phyloP scores from a whole-genome alignment of 108 stramenopile species.

The Cafeteria roenbergensis region DNA sequence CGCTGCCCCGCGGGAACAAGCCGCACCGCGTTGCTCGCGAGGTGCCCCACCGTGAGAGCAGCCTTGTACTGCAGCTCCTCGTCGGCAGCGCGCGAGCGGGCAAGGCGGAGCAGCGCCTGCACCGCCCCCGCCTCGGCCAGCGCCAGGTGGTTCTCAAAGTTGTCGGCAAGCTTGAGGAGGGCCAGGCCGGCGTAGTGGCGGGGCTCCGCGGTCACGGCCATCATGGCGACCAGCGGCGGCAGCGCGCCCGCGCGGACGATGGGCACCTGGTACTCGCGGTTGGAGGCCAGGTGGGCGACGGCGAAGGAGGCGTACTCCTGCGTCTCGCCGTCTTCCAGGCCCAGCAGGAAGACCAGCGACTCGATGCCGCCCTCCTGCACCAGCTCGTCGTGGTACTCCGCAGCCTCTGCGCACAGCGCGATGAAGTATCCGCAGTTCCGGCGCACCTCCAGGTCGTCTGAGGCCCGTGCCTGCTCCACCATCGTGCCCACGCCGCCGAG shows the following conservation, averaged over 20 bases:
- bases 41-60: slow-evolving; percentile 47
- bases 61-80: slow-evolving; percentile 63
- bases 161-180: slow-evolving; percentile 67
- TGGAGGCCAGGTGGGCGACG: slow-evolving; percentile 56
- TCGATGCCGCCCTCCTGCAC: slow-evolving; percentile 41
- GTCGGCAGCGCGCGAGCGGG: slow-evolving; percentile 47
- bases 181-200: slow-evolving; percentile 69
- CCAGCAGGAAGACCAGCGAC: slow-evolving; percentile 45
- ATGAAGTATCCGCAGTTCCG: slow-evolving; percentile 57
- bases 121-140: slow-evolving; percentile 69
- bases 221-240: slow-evolving; percentile 61
- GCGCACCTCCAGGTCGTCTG: slow-evolving; percentile 56
- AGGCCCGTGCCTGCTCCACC: slow-evolving; percentile 26
- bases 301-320: slow-evolving; percentile 63
- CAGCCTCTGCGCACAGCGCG: slow-evolving; percentile 45
- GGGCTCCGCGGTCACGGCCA: slow-evolving; percentile 55
- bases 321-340: slow-evolving; percentile 59
- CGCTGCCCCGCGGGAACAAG: slow-evolving; percentile 5
- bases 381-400: slow-evolving; percentile 52
- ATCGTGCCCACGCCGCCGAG: slow-evolving; percentile 40
- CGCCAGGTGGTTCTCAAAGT: slow-evolving; percentile 63
- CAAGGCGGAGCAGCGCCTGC: slow-evolving; percentile 55
- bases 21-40: slow-evolving; percentile 48
- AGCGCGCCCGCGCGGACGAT: slow-evolving; percentile 56
- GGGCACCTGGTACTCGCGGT: slow-evolving; percentile 52